phyloP scores from a whole-genome alignment of 2,329 filamentous ascomycete species.

The Calonectria hongkongensis region DNA sequence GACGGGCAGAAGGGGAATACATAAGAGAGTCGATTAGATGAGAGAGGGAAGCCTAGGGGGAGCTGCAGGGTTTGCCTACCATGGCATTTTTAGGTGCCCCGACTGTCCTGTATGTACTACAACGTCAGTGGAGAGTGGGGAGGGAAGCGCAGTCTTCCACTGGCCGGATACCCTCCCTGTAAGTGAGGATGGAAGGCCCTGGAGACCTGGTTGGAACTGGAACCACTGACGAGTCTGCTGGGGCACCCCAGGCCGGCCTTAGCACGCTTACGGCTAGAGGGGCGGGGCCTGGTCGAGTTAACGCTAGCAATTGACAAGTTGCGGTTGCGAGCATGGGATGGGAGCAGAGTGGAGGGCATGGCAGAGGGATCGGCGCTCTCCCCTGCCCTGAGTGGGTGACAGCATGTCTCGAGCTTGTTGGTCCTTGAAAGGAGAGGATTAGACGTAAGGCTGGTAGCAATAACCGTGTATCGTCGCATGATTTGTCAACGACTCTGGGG shows the following conservation, averaged over 20 bases:
- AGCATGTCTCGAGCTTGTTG: slow-evolving; percentile 24
- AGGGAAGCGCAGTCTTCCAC: slow-evolving; percentile 1
- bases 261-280: slow-evolving; percentile 50
- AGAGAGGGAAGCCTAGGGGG: slow-evolving; percentile 14
- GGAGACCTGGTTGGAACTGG: slow-evolving; percentile 15
- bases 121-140: slow-evolving; percentile 25
- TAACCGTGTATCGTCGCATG: slow-evolving; percentile 10
- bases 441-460: slow-evolving; percentile 26
- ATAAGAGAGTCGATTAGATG: slow-evolving; percentile 23
- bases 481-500: slow-evolving; percentile 1
- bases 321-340: slow-evolving; percentile 31
- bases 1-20: slow-evolving; percentile 8
- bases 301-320: slow-evolving; percentile 47
- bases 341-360: slow-evolving; percentile 20
- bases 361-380: slow-evolving; percentile 36
- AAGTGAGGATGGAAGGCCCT: slow-evolving; percentile 25
- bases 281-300: slow-evolving; percentile 27
- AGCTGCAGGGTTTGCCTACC: slow-evolving; percentile 30
- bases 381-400: slow-evolving; percentile 22
- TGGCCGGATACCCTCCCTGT: slow-evolving; percentile 11
- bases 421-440: slow-evolving; percentile 24
- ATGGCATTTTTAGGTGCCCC: slow-evolving; percentile 13
- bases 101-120: slow-evolving; percentile 20
- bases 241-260: slow-evolving; percentile 46
- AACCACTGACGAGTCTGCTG: slow-evolving; percentile 36